Evolutionary conservation across 192 early-diverging fungal genomes (phyloP), one percentile per base, ranked within the genome.

Genomic region (Backusella tarrabulga): DNA sequence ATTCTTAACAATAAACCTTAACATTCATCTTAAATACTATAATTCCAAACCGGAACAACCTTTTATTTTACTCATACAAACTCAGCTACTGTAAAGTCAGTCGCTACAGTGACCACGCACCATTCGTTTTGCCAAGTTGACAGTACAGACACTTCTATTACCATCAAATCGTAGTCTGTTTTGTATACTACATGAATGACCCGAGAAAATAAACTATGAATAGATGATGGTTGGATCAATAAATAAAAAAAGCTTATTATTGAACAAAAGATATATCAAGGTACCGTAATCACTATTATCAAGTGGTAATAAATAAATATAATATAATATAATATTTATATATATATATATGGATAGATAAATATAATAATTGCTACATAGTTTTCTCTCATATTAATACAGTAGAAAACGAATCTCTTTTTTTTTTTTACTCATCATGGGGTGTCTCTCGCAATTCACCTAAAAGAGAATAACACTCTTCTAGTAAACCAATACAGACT

Each of bases 381-480:
- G 15, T 6, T 50, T 50, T 50, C 46, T 50, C 46, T 50, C 17
- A 50, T 50, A 50, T 50, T 50, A 6, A 50, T 50, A 50, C 46
- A 44, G 12, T 17, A 40, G 11, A 40, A 9, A 40, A 40, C 0
- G 38, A 40, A 40, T 40, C 11, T 40, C 15, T 19, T 6, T 50
- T 50, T 50, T 50, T 50, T 50, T 50, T 50, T 60, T 29, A 60
- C 26, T 60, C 21, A 19, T 60, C 23, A 12, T 60, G 11, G 0
- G 56, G 0, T 26, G 85, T 77, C 5, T 91, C 84, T 80, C 91
- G 89, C 19, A 94, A 80, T 75, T 91, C 90, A 52, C 91, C 91
- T 72, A 93, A 81, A 69, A 94, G 85, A 82, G 95, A 91, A 71
- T 96, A 95, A 80, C 96, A 96, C 76, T 97, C 92, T 67, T 93